phyloP scores from a whole-genome alignment of 768 basidiomycete species.

The Rhizopogon vinicolor region DNA sequence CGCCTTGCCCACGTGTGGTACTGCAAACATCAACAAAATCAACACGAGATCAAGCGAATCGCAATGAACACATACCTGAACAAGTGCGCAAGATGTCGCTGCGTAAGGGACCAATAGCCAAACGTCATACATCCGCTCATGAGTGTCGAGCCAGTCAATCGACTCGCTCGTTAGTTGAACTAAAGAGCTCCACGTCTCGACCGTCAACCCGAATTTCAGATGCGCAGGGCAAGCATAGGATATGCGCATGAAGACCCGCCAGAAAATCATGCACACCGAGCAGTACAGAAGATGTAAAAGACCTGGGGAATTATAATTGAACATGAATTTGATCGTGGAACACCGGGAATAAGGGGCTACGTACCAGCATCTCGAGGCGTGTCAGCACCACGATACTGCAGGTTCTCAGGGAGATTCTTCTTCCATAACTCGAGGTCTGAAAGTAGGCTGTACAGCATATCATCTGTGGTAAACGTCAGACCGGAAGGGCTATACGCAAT shows the following conservation, averaged over 20 bases:
- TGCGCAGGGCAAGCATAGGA: constrained; percentile 90
- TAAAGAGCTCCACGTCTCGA: constrained; percentile 76
- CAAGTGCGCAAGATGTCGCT: constrained; percentile 82
- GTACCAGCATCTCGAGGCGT: constrained; percentile 64
- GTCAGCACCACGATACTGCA: constrained; percentile 72
- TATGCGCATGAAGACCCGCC: constrained; percentile 98
- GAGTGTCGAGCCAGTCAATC: constrained; percentile 85
- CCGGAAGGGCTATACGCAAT: constrained; percentile 67
- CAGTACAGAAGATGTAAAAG: constrained; percentile 85
- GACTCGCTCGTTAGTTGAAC: constrained; percentile 70
- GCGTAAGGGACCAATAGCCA: constrained; percentile 87
- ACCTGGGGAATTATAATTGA: constrained; percentile 39
- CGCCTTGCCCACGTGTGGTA: constrained; percentile 93
- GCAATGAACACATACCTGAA: constrained; percentile 59
- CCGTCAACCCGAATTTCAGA: constrained; percentile 78
- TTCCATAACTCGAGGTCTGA: constrained; percentile 76
- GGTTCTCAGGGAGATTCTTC: constrained; percentile 65
- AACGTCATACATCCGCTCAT: constrained; percentile 80
- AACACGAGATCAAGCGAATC: background rate
- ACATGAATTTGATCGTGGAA: constrained; percentile 1
- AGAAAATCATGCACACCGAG: constrained; percentile 94
- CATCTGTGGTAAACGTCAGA: constrained; percentile 79
- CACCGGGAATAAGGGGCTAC: constrained; percentile 16
- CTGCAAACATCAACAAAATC: constrained; percentile 33
- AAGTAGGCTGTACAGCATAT: constrained; percentile 61